Conservation (phyloP, 192 early-diverging fungal species). For the Thoreauomyces humboldtii region DNA sequence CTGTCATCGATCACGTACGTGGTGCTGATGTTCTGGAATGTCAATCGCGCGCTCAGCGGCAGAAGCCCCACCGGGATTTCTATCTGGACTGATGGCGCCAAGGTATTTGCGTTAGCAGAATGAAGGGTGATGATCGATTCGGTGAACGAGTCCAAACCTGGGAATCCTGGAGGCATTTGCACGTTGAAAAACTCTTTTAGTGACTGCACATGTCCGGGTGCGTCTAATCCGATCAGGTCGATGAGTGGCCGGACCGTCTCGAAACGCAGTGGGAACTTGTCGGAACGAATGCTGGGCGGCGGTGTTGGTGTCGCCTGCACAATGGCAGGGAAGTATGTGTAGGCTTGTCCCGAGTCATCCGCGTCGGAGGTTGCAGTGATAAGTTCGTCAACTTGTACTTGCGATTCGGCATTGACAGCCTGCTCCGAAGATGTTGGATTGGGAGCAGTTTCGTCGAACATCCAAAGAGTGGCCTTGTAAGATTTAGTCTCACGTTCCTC, state of each 20-base stretch:
- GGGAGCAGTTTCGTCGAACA: slow-evolving; percentile 32
- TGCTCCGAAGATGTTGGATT: not conserved
- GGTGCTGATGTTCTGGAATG: slow-evolving; percentile 40
- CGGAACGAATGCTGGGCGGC: slow-evolving; percentile 26
- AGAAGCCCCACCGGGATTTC: slow-evolving; percentile 49
- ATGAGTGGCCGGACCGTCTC: slow-evolving; percentile 39
- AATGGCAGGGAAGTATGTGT: slow-evolving; percentile 17
- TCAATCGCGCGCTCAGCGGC: slow-evolving; percentile 36
- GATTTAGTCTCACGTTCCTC: slow-evolving; percentile 11
- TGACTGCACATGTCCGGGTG: slow-evolving; percentile 38
- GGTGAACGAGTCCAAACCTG: no score
- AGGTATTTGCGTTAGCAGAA: not conserved
- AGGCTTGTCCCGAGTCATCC: not conserved
- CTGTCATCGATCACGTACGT: slow-evolving; percentile 21
- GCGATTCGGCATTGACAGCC: not conserved
- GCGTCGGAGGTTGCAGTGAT: not conserved
- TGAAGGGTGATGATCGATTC: no score
- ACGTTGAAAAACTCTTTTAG: slow-evolving; percentile 41
- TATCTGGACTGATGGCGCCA: slow-evolving; percentile 38
- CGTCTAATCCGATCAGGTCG: slow-evolving; percentile 40
- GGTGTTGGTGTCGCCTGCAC: slow-evolving; percentile 18
- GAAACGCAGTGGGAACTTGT: slow-evolving; percentile 38
- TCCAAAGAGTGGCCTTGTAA: slow-evolving; percentile 47
- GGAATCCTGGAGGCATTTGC: slow-evolving; percentile 46
- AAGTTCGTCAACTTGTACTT: no score